phyloP scores from a whole-genome alignment of 495 filamentous ascomycete genomes.

The Evansstolkia leycettana region DNA sequence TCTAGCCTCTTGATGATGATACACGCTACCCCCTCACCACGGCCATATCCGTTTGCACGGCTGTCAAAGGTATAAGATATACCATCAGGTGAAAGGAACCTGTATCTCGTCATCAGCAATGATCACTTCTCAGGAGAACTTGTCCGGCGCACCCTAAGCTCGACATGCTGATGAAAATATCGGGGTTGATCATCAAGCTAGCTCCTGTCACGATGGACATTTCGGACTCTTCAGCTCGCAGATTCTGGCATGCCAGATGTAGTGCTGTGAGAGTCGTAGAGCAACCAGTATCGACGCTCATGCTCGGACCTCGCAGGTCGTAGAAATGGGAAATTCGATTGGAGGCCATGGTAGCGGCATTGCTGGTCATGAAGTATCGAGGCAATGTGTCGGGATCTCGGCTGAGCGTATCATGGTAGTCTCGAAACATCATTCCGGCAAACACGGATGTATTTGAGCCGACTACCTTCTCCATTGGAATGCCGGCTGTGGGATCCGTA shows the following conservation, averaged over 20 bases:
- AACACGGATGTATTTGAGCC: slow-evolving; percentile 33
- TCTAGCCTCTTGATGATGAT: slow-evolving; percentile 14
- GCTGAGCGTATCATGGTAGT: slow-evolving; percentile 13
- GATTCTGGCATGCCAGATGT: slow-evolving; percentile 19
- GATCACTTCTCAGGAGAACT: too few relatives aligned
- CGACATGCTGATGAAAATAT: slow-evolving; percentile 13
- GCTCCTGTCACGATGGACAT: slow-evolving; percentile 28
- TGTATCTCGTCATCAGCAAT: neutral
- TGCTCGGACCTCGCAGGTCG: slow-evolving; percentile 19
- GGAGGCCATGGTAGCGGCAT: slow-evolving; percentile 13
- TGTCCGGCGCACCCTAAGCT: too few relatives aligned
- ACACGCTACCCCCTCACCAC: slow-evolving; percentile 35
- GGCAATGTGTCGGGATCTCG: slow-evolving; percentile 9
- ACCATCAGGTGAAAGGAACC: slow-evolving; percentile 13
- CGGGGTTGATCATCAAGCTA: slow-evolving; percentile 27
- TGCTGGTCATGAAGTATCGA: slow-evolving; percentile 7
- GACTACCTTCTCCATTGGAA: too few relatives aligned
- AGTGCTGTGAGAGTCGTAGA: slow-evolving; percentile 21
- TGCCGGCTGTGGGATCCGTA: too few relatives aligned
- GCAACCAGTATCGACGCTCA: slow-evolving; percentile 25
- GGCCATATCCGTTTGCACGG: slow-evolving; percentile 47
- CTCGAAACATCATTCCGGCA: slow-evolving; percentile 32
- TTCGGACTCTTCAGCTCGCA: slow-evolving; percentile 23
- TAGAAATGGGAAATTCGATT: slow-evolving; percentile 23
- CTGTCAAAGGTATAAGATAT: slow-evolving; percentile 40